A percentile compares a stretch with the other conserved stretches of the same genome.
Conservation (phyloP, 768 basidiomycete genomes). For the Vishniacozyma victoriae region DNA sequence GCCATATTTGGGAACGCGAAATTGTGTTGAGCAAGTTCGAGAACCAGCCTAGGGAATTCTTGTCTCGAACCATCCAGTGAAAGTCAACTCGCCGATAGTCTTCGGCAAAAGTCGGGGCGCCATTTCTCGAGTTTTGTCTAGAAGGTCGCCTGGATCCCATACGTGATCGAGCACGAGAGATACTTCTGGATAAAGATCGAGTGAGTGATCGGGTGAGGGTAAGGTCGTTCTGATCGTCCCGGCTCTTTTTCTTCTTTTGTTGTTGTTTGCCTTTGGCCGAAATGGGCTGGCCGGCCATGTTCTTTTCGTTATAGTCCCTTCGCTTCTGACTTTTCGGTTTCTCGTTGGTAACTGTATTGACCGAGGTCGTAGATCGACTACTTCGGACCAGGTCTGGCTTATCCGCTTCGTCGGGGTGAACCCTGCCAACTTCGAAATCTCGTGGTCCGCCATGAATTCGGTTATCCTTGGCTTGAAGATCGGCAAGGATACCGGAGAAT, state of each 20-base stretch:
- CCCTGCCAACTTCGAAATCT: neutral
- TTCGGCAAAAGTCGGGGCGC: conserved; percentile 7
- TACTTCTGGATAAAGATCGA: neutral
- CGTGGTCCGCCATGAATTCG: conserved; percentile 10
- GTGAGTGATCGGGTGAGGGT: conserved; percentile 2
- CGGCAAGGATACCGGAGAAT: conserved; percentile 23
- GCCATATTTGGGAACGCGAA: conserved; percentile 16
- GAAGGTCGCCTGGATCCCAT: no score
- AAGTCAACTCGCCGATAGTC: conserved; percentile 22
- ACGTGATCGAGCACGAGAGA: neutral
- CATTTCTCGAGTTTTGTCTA: no score
- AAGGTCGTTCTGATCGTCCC: neutral
- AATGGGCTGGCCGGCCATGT: no score
- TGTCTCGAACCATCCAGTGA: conserved; percentile 27
- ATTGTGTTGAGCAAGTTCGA: conserved; percentile 19
- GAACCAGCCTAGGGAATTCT: conserved; percentile 23
- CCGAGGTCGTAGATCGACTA: no score
- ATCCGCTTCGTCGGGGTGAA: neutral
- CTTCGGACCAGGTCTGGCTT: no score
- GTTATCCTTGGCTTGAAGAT: conserved; percentile 17
- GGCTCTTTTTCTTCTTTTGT: no score
- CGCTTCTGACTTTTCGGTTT: no score
- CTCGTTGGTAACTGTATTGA: no score
- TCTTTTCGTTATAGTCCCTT: no score
- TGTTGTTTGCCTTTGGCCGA: no score